Base-by-base conservation (phyloP, 352 stramenopile genomes). In the Phytophthora litchii region DNA sequence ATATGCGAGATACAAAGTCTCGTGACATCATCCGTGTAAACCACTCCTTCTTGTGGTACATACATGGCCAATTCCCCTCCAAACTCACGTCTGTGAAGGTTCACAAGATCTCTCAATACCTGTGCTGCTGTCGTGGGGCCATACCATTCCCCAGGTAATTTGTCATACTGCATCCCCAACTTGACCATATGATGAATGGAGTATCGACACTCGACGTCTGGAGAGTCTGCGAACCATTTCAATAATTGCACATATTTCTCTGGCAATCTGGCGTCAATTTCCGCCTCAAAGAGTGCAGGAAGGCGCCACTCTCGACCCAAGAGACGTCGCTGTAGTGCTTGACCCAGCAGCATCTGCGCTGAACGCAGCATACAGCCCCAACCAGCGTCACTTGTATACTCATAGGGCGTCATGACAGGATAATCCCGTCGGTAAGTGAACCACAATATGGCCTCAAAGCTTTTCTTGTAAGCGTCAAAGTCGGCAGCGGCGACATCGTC, bases 291-390 rank as follows among this genome's bases (percentile, higher is more conserved):
- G 1, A 68, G 12, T 8, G 65, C 43, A 4, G 74, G 67, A n/a
- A 80, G 54, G 8, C 46, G 49, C 74, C 74, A 92, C 11, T 86
- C 60, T 3, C 72, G 62, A 0, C 80, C 78, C n/a, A 91, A 45
- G 3, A 93, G 53, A 50, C 92, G 80, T 13, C 94, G 75, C 64
- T 96, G 76, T 8, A 98, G 72, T 7, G 89, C 89, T 55, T 98
- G 85, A 0, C 78, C 84, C 16, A 99, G 73, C 64, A 99, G 72
- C 94, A 98, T 98, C 64, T 98, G 94, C 17, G 93, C 94, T 25
- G 88, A 95, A 20, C 96, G 89, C 38, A 98, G 70, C 96, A 99
- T 99, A 65, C 96, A 99, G 20, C 96, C 96, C 94, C 94, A 99
- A 17, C 96, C 96, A 0, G 92, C 92, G 75, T 99, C 94, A 20